Evolutionary conservation across 164 flowering plant genomes (phyloP), one percentile per base, ranked within the genome.

Genomic region (Vitis riparia): DNA sequence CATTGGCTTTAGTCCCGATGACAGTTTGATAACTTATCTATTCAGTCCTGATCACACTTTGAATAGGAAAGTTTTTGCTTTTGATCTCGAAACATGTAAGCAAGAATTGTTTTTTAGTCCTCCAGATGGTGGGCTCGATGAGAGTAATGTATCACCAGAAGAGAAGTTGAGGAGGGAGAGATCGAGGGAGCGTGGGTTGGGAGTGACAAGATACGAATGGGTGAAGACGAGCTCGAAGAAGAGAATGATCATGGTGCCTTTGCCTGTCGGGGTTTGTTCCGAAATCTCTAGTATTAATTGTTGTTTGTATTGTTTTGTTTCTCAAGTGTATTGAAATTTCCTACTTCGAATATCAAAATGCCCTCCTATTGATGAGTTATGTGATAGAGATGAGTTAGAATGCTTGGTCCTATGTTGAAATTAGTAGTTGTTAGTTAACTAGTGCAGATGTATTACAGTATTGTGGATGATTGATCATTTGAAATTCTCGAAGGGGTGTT

Each of bases 171-270:
- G 99, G 79, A 89, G 98, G 75, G 99, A 92, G 69, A 85, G 99
- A 66, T 61, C 72, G 59, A 87, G 97, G 81, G 99, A 95, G 75
- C 87, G 94, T 55, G 96, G 99, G 3, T 80, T 95, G 69, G 99
- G 97, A 13, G 99, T 95, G 48, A 95, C 97, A 0, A 85, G 92
- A n/a, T 95, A 92, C 69, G 97, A 95, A 73, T 92, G 98, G 98
- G 86, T 87, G 62, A 93, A 95, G 86, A 71, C 82, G 29, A 68
- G 74, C 76, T 73, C 83, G 3, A 80, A 72, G 78, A 83, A 76
- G 83, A 88, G 79, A 72, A 62, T 78, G 3, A 75, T 95, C 59
- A 89, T 92, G 93, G 95, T 95, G 69, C 98, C 99, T 71, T 79
- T 92, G 86, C 99, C 99, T 68, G 73, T 78, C 51, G 99, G 99